These are phyloP conservation scores for Verticillium dahliae DNA, from an alignment of 2,329 filamentous ascomycete species.

Conservation along the genomic window DNA sequence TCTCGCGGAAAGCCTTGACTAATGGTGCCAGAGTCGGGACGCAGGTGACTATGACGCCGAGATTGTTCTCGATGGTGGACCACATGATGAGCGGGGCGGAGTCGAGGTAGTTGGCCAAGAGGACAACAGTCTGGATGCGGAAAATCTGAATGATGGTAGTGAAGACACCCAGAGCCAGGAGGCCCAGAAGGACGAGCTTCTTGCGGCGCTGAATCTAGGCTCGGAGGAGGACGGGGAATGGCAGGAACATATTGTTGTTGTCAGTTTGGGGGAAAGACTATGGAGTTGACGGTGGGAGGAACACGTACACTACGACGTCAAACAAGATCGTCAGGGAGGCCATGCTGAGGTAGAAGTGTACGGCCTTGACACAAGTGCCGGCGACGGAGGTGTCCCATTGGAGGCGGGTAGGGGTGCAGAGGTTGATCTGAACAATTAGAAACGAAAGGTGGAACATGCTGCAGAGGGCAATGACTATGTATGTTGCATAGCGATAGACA, in stretches of 20 bases:
- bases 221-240: constrained; percentile 31
- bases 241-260: constrained; percentile 28
- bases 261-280: not conserved
- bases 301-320: constrained; percentile 30
- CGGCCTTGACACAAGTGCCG: constrained; percentile 28
- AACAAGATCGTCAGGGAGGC: constrained; percentile 33
- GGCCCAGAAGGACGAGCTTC: constrained; percentile 32
- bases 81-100: constrained; percentile 35
- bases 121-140: constrained; percentile 40
- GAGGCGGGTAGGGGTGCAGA: constrained; percentile 28
- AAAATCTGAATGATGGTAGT: constrained; percentile 44
- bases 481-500: constrained; percentile 23
- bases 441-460: constrained; percentile 32
- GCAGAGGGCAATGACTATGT: constrained; percentile 25
- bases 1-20: constrained; percentile 27
- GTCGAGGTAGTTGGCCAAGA: constrained; percentile 36
- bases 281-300: not conserved
- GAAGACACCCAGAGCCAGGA: constrained; percentile 43
- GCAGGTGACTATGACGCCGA: constrained; percentile 36
- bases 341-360: constrained; percentile 36
- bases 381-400: constrained; percentile 34
- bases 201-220: constrained; percentile 30
- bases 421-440: constrained; percentile 25
- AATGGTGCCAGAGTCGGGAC: constrained; percentile 37
- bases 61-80: constrained; percentile 37